Percentiles rank a stretch among this genome's conserved stretches.
Conservation (phyloP, 2,329 filamentous ascomycete genomes). For the Phyllosticta capitalensis region DNA sequence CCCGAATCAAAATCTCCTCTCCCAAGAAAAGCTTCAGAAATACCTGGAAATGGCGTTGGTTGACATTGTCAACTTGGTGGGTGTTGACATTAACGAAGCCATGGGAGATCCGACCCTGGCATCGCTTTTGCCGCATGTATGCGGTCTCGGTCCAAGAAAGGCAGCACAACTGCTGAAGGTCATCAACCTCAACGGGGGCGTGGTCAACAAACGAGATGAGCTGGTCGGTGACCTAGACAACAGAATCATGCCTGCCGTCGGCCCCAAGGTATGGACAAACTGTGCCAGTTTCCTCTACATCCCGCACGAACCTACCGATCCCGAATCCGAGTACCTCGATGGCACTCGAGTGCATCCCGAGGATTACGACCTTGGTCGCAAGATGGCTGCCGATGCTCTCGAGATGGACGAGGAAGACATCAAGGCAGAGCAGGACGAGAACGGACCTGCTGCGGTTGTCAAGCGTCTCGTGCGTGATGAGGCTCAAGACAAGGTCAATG, state of each 20-base stretch:
- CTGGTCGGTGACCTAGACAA: slow-evolving; percentile 81
- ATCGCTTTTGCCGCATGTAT: slow-evolving; percentile 81
- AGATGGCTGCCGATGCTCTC: slow-evolving; percentile 95
- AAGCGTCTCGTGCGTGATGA: slow-evolving; percentile 92
- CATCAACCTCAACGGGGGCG: slow-evolving; percentile 63
- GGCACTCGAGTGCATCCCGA: slow-evolving; percentile 96
- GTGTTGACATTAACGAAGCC: slow-evolving; percentile 90
- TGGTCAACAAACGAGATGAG: slow-evolving; percentile 58
- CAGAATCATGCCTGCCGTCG: slow-evolving; percentile 63
- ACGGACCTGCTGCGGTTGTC: slow-evolving; percentile 81
- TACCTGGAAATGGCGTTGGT: slow-evolving; percentile 94
- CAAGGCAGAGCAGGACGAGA: slow-evolving; percentile 85
- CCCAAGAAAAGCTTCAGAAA: slow-evolving; percentile 76
- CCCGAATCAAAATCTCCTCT: slow-evolving; percentile 77
- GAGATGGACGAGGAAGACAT: slow-evolving; percentile 97
- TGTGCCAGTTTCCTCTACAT: slow-evolving; percentile 93
- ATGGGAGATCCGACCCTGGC: slow-evolving; percentile 72
- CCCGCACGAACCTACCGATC: slow-evolving; percentile 72
- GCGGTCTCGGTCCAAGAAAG: slow-evolving; percentile 86
- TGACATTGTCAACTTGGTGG: slow-evolving; percentile 94
- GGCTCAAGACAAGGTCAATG: slow-evolving; percentile 88
- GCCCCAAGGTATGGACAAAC: slow-evolving; percentile 88
- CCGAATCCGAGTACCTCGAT: slow-evolving; percentile 82
- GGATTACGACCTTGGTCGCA: slow-evolving; percentile 94
- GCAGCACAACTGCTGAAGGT: slow-evolving; percentile 77